Evolutionary conservation across 305 asterid species (phyloP).

Genomic region (Fraxinus greggii): DNA sequence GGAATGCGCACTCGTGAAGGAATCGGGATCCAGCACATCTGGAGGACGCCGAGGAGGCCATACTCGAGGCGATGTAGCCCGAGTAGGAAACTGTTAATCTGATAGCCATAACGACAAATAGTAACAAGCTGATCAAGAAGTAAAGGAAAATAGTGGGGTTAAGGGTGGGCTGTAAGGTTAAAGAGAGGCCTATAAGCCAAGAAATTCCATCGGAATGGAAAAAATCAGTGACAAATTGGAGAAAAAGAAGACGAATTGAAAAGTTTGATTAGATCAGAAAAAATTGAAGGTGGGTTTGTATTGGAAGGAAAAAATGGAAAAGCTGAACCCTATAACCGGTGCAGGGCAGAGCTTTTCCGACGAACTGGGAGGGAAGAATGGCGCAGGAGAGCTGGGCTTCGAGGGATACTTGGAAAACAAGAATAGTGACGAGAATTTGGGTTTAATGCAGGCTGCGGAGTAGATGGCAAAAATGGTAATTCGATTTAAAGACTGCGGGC

Average conservation of each 20-base stretch:
- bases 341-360: conserved; percentile 26
- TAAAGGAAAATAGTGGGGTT: conserved; percentile 46
- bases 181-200: conserved; percentile 33
- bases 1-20: conserved; percentile 42
- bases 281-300: not conserved
- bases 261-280: conserved; percentile 25
- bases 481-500: not conserved
- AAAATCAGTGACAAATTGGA: conserved; percentile 38
- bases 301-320: conserved; percentile 1
- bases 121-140: conserved; percentile 42
- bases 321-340: conserved; percentile 17
- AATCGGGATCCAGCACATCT: conserved; percentile 55
- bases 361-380: not conserved
- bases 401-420: not conserved
- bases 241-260: conserved; percentile 47
- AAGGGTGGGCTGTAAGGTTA: conserved; percentile 28
- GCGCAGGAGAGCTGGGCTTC: not conserved
- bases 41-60: conserved; percentile 56
- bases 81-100: conserved; percentile 72
- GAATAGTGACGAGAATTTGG: not conserved
- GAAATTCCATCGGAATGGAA: conserved; percentile 36
- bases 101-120: conserved; percentile 66
- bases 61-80: conserved; percentile 63
- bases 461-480: not conserved
- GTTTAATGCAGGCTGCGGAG: not conserved